A percentile compares a stretch with the other conserved stretches of the same genome.
These are phyloP conservation scores for Macroventuria anomochaeta DNA, from an alignment of 2,329 filamentous ascomycete genomes.

Conservation along the genomic window DNA sequence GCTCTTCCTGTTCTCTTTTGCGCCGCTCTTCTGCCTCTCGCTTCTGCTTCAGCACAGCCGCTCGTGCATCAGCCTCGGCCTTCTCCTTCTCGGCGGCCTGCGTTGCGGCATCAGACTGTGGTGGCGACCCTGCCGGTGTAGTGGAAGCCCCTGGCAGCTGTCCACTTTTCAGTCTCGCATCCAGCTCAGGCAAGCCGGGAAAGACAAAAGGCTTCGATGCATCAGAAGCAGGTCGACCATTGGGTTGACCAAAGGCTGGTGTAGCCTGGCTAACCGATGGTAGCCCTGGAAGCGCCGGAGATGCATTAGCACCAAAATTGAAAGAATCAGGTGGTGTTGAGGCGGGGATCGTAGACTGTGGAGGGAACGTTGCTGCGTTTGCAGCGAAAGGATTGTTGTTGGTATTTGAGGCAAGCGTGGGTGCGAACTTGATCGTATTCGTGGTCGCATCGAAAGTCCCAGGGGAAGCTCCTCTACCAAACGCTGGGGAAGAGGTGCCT, in stretches of 20 bases:
- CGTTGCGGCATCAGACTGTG: slow-evolving; percentile 12
- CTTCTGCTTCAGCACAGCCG: slow-evolving; percentile 21
- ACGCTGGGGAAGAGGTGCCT: not conserved
- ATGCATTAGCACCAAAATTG: not conserved
- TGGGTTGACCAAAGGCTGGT: not conserved
- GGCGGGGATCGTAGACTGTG: slow-evolving; percentile 7
- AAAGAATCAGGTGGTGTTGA: slow-evolving; percentile 13
- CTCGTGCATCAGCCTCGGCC: slow-evolving; percentile 19
- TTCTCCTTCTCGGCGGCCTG: slow-evolving; percentile 26
- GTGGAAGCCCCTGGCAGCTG: not conserved
- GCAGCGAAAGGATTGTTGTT: slow-evolving; percentile 20
- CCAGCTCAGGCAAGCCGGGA: slow-evolving; percentile 10
- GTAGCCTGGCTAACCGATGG: not conserved
- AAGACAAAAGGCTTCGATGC: slow-evolving; percentile 14
- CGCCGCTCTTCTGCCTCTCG: slow-evolving; percentile 18
- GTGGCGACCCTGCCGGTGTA: slow-evolving; percentile 22
- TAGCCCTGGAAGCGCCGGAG: not conserved
- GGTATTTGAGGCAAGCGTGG: slow-evolving; percentile 2
- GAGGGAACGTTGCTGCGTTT: not conserved
- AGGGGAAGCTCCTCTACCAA: slow-evolving; percentile 20
- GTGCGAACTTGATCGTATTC: slow-evolving; percentile 36
- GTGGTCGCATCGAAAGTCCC: slow-evolving; percentile 40
- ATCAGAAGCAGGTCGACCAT: not conserved
- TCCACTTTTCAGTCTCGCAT: slow-evolving; percentile 1
- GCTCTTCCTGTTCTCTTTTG: slow-evolving; percentile 14